Base-by-base conservation (phyloP, 208 protist species). In the Crithidia sp. region DNA sequence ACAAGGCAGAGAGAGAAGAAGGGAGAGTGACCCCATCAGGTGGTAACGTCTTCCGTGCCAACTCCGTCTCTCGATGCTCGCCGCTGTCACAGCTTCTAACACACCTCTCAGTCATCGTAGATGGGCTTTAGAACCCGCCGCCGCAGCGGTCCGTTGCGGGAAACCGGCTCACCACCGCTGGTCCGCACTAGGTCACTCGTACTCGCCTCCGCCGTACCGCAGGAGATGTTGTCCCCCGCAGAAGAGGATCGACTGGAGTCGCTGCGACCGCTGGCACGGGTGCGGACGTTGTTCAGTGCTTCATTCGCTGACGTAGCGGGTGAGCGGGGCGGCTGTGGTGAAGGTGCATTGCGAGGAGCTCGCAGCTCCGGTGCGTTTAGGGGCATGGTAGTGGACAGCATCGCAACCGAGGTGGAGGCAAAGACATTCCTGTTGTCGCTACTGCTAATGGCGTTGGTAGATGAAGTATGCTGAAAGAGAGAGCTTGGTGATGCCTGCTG, bases 41-140 rank as follows among this genome's bases (percentile, higher is more conserved):
- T 58, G 54, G 19, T 13, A 58, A 5, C 19, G 6, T 17, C 54
- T 58, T 13, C 50, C 28, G 28, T 28, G 28, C 28, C 28, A 28
- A 28, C 28, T 28, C 28, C 28, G 28, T 28, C 28, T 28, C 28
- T 28, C 28, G 28, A 28, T 28, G 28, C 28, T 1, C 1, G 28
- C 28, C 28, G 28, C 28, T 28, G 28, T 28, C 28, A 28, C 1
- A 28, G 28, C 28, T 28, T 28, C 28, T 28, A 28, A 28, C 28
- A 8, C 40, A 50, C 17, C 5, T 6, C 41, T 77, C 72, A 77
- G 44, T 77, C 72, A 36, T 77, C 72, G 49, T 57, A 77, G 39
- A 77, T 44, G 14, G 19, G 40, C 36, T 66, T 77, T 7, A 77
- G 49, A 14, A 71, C 64, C 0, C 72, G 72, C 4, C 62, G 41